Conservation (phyloP, 306 rosid species). For the Castanea crenata region DNA sequence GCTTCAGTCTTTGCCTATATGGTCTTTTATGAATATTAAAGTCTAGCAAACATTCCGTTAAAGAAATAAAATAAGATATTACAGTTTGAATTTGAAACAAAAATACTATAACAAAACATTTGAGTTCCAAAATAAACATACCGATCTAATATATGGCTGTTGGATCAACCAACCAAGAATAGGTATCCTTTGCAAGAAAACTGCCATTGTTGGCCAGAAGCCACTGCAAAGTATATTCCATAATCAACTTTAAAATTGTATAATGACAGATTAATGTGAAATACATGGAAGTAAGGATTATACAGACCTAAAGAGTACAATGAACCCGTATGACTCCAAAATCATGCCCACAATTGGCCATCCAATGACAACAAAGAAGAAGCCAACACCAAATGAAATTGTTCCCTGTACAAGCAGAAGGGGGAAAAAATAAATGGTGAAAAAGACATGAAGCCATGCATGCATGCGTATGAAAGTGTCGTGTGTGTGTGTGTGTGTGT, state of each 20-base stretch:
- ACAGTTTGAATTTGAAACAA: neutral
- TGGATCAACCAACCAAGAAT: conserved; percentile 91
- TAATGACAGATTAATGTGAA: neutral
- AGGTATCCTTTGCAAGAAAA: conserved; percentile 91
- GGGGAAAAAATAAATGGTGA: conserved; percentile 6
- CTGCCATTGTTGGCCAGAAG: conserved; percentile 98
- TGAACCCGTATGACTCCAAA: conserved; percentile 86
- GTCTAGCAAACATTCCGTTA: neutral
- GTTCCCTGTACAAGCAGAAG: conserved; percentile 59
- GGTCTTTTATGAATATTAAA: neutral
- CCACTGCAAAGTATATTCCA: conserved; percentile 64
- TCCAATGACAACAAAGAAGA: conserved; percentile 80
- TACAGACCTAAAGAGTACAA: conserved; percentile 82
- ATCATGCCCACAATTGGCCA: conserved; percentile 99
- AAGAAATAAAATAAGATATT: neutral
- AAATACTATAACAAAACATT: neutral
- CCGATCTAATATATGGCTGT: conserved; percentile 83
- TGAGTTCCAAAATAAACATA: conserved; percentile 38
- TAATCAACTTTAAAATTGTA: conserved; percentile 28
- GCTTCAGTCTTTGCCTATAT: neutral
- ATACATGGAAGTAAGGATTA: conserved; percentile 5
- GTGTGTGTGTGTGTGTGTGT: neutral
- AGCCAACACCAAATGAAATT: conserved; percentile 87
- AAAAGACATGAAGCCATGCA: neutral
- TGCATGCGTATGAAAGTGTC: too few species aligned